phyloP scores from a whole-genome alignment of 371 early-diverging fungal genomes.

The Batkoa obscura region DNA sequence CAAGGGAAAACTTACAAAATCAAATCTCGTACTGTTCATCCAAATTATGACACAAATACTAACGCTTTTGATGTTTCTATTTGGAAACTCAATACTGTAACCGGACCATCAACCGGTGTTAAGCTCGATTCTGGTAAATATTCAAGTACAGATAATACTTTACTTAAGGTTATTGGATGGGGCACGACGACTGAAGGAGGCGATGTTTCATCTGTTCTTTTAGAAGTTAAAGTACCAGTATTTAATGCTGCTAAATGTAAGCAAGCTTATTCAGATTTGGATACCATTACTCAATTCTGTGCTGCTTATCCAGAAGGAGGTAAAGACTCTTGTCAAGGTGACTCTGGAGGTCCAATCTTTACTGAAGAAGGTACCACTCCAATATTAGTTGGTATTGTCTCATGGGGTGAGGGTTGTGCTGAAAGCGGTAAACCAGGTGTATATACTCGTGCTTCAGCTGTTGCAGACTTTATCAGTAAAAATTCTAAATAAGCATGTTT shows the following conservation, averaged over 20 bases:
- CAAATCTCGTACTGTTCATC: background rate
- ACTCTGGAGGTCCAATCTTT: constrained; percentile 4
- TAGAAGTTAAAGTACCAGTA: background rate
- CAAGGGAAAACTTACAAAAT: background rate
- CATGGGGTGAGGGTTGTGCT: background rate
- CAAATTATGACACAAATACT: background rate
- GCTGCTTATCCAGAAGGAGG: background rate
- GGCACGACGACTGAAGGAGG: background rate
- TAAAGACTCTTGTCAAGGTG: constrained; percentile 1
- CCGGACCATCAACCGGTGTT: background rate
- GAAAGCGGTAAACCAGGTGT: background rate
- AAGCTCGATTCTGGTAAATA: background rate
- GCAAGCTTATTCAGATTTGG: background rate
- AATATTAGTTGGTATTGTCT: background rate
- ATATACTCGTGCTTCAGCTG: background rate
- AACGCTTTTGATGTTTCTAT: background rate
- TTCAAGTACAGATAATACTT: background rate
- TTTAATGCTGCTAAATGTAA: background rate
- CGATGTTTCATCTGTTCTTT: background rate
- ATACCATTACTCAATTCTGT: background rate
- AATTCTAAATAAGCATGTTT: no score
- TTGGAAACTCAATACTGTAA: background rate
- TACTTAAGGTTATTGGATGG: background rate
- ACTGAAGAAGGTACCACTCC: background rate
- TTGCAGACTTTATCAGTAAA: no score